These are phyloP conservation scores for Microdochium paspali DNA, from an alignment of 2,329 filamentous ascomycete genomes.

Conservation along the genomic window DNA sequence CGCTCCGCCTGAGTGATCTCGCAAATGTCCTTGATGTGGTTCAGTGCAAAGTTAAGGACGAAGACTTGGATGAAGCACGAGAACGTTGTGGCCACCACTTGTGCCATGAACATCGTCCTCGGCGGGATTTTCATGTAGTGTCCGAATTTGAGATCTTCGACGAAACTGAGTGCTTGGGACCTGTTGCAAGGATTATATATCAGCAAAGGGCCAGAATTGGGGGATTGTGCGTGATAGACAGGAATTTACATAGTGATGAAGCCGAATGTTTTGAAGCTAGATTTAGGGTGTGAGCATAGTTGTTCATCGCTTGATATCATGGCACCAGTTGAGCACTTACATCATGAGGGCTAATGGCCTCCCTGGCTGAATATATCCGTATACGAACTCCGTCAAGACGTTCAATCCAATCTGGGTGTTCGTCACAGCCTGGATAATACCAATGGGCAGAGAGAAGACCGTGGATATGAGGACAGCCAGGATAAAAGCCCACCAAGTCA, in stretches of 20 bases:
- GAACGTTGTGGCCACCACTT: conserved; percentile 56
- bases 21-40: conserved; percentile 56
- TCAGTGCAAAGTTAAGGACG: conserved; percentile 53
- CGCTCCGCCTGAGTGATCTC: conserved; percentile 42
- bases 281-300: conserved; percentile 9
- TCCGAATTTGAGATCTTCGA: conserved; percentile 58
- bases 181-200: conserved; percentile 25
- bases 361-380: conserved; percentile 68
- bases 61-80: conserved; percentile 58
- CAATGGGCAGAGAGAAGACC: conserved; percentile 55
- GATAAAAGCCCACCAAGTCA: conserved; percentile 65
- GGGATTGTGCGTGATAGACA: neutral
- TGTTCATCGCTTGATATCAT: no score
- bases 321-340: no score
- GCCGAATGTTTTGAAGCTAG: conserved; percentile 53
- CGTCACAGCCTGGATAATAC: conserved; percentile 61
- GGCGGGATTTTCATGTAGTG: conserved; percentile 68
- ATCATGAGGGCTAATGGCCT: conserved; percentile 66
- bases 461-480: conserved; percentile 56
- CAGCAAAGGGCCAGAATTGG: neutral
- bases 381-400: conserved; percentile 65
- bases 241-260: conserved; percentile 44
- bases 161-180: conserved; percentile 54
- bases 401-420: conserved; percentile 66
- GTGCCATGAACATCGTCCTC: conserved; percentile 55